A percentile compares a stretch with the other conserved stretches of the same genome.
Evolutionary conservation across 768 basidiomycete species (phyloP).

Genomic region (Xerocomellus amylosporus): DNA sequence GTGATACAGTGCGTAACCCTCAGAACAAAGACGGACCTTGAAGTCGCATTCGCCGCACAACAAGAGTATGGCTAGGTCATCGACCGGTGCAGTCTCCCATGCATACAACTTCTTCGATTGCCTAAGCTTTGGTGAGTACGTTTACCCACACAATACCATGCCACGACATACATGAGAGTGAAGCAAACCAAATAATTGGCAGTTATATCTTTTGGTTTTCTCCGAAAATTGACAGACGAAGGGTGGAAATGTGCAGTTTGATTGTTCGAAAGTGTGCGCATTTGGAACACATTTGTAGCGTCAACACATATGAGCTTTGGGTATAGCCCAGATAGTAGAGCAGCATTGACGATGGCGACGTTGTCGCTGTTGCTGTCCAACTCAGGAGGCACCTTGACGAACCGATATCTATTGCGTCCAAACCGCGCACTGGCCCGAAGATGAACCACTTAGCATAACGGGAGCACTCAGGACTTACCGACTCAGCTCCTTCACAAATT

Average conservation of each 20-base stretch:
- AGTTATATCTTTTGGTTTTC: slow-evolving; percentile 64
- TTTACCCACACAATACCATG: background rate
- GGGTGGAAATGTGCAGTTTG: slow-evolving; percentile 82
- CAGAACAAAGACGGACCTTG: slow-evolving; percentile 50
- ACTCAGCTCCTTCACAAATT: slow-evolving; percentile 67
- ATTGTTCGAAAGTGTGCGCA: slow-evolving; percentile 82
- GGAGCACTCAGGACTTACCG: slow-evolving; percentile 38
- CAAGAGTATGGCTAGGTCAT: slow-evolving; percentile 76
- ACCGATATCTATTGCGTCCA: slow-evolving; percentile 69
- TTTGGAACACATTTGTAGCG: slow-evolving; percentile 44
- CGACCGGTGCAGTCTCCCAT: slow-evolving; percentile 91
- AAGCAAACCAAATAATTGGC: slow-evolving; percentile 79
- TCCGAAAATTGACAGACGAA: slow-evolving; percentile 85
- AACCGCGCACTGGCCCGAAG: slow-evolving; percentile 60
- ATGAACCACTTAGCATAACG: slow-evolving; percentile 2
- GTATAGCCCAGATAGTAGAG: slow-evolving; percentile 82
- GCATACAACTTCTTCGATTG: slow-evolving; percentile 90
- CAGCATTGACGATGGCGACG: slow-evolving; percentile 67
- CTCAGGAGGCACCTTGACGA: slow-evolving; percentile 70
- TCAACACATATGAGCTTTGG: slow-evolving; percentile 87
- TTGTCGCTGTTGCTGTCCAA: slow-evolving; percentile 70
- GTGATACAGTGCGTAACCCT: background rate
- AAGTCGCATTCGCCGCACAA: slow-evolving; percentile 90
- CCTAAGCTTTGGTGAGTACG: slow-evolving; percentile 43
- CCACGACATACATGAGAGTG: slow-evolving; percentile 69